These are phyloP conservation scores for Beauveria scarabaeidicola DNA, from an alignment of 2,329 filamentous ascomycete genomes.

Conservation along the genomic window DNA sequence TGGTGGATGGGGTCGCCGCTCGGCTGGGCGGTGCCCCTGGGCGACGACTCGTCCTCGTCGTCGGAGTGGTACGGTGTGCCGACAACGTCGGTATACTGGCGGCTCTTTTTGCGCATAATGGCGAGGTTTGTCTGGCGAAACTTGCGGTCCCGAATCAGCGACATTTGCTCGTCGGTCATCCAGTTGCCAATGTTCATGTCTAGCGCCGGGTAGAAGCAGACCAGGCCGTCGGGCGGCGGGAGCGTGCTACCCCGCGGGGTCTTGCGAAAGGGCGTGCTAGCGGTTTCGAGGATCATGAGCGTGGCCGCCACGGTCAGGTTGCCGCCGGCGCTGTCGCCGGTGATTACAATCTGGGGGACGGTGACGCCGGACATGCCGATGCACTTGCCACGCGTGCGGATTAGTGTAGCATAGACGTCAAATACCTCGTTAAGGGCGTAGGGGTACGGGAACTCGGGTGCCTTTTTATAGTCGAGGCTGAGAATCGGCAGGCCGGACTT, in stretches of 20 bases:
- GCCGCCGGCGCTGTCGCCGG: constrained; percentile 41
- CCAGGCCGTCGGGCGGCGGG: constrained; percentile 67
- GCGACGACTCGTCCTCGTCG: constrained; percentile 51
- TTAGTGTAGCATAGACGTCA: constrained; percentile 34
- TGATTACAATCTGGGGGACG: constrained; percentile 33
- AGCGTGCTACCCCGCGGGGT: constrained; percentile 41
- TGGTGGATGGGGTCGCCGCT: constrained; percentile 13
- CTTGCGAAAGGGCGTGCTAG: constrained; percentile 32
- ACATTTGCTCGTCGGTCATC: constrained; percentile 99
- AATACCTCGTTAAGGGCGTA: constrained; percentile 41
- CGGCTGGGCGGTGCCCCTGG: constrained; percentile 17
- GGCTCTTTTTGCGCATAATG: constrained; percentile 75
- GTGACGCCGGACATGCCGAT: constrained; percentile 34
- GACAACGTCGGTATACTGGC: constrained; percentile 78
- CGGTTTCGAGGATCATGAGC: constrained; percentile 81
- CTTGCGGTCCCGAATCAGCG: constrained; percentile 75
- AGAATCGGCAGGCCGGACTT: constrained; percentile 82
- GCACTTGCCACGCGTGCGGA: constrained; percentile 32
- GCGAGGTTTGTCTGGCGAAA: constrained; percentile 69
- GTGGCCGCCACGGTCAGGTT: constrained; percentile 58
- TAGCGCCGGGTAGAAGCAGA: constrained; percentile 81
- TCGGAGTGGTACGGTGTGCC: constrained; percentile 77
- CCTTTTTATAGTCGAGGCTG: constrained; percentile 72
- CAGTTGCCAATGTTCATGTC: constrained; percentile 98
- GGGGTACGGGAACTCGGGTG: constrained; percentile 42